Evolutionary conservation across 345 rosid species (phyloP).

Genomic region (Heritiera littoralis): DNA sequence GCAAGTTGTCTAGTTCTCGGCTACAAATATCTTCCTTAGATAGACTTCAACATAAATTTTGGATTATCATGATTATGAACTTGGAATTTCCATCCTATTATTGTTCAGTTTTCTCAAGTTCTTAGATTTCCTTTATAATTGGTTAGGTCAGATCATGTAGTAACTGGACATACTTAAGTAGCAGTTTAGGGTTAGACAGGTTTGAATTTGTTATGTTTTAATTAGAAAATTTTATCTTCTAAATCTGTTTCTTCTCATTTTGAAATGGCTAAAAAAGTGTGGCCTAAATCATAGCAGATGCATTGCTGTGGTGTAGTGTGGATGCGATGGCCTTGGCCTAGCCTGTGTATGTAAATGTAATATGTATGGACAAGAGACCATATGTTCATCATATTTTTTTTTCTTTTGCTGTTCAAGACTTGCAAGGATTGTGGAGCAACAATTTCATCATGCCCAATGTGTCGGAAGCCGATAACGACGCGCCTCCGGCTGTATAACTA

Average conservation of each 20-base stretch:
- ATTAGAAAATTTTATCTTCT: background rate
- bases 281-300: background rate
- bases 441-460: conserved; percentile 67
- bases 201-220: background rate
- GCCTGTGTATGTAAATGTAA: background rate
- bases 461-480: conserved; percentile 67
- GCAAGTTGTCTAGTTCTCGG: background rate
- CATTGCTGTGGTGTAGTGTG: background rate
- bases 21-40: background rate
- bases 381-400: background rate
- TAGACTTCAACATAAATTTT: background rate
- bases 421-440: conserved; percentile 78
- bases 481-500: conserved; percentile 69
- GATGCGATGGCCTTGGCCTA: background rate
- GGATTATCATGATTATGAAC: background rate
- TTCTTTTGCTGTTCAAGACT: conserved; percentile 48
- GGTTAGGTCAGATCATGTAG: too few species aligned
- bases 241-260: background rate
- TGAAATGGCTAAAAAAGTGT: background rate
- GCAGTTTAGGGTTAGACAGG: background rate
- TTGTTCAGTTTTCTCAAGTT: background rate
- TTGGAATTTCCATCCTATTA: background rate
- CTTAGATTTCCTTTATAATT: background rate
- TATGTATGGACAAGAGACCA: background rate
- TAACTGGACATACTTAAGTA: too few species aligned